Evolutionary conservation across 2,329 filamentous ascomycete species (phyloP), one percentile per base, ranked within the genome.

Genomic region (Podosphaera leucotricha): DNA sequence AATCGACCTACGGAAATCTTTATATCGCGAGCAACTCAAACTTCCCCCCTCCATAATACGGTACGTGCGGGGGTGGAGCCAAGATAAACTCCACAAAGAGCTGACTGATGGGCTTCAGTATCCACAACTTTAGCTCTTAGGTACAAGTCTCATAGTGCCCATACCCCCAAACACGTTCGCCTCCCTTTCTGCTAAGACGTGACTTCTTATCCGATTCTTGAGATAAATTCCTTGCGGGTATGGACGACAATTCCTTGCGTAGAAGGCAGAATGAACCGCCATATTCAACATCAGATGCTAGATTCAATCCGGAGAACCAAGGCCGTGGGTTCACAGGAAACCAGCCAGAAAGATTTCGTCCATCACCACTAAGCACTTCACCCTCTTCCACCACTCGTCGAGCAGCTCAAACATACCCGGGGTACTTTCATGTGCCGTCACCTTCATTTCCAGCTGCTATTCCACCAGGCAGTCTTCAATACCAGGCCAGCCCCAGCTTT

Each of bases 161-260:
- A 11, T 1, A 11, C 16, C 16, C 20, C 37, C 4, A 38, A 16
- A 19, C 16, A 10, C 8, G 16, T 16, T 10, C n/a, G 20, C 4
- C 16, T n/a, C n/a, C n/a, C n/a, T n/a, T n/a, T n/a, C 20, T 2
- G 8, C 37, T 21, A 16, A 16, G 37, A 38, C n/a, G 35, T 7
- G 24, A 28, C 24, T 28, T 15, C 62, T 57, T 61, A n/a, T n/a
- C n/a, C 62, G 60, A 61, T 64, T 60, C 62, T 64, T 57, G 60
- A 66, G 66, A n/a, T n/a, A n/a, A n/a, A n/a, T n/a, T n/a, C n/a
- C n/a, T n/a, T n/a, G 60, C 62, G 63, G 75, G 73, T 59, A 90
- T 90, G 82, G 82, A 87, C 67, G 75, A 80, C 64, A 73, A 77
- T 65, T 72, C 72, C 62, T 74, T 71, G 59, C 68, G 74, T 58